Evolutionary conservation across 202 grass and related monocot species (phyloP), one percentile per base, ranked within the genome.

Genomic region (Panicum hallii): DNA sequence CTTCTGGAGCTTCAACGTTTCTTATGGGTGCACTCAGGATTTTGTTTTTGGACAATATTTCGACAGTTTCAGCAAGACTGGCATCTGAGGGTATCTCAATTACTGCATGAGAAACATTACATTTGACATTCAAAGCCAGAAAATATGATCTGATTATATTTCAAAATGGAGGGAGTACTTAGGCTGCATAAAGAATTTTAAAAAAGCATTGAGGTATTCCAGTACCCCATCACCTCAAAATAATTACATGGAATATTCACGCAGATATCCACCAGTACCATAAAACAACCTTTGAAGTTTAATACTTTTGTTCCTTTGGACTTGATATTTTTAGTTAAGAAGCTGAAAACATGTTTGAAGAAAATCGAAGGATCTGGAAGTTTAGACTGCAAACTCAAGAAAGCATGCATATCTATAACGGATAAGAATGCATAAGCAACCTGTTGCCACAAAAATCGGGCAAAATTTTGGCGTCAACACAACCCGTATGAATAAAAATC

Each of bases 1-100:
- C 93, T 85, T 95, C 91, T 53, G 93, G 91, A 55, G 93, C 93
- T 80, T 95, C 86, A 11, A 95, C 91, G 20, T 95, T 91, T 79
- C 91, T 90, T 77, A 98, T 89, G 30, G 93, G 96, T 67, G 93
- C 93, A 65, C 96, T 94, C 90, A 98, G 86, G 49, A 95, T 94
- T 87, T 95, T 98, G 82, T 92, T 94, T 81, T 94, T 98, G n/a
- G 96, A 98, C 43, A 98, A 82, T 79, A 79, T 95, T 66, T 94
- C 88, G 2, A 98, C 91, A 62, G 89, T 81, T 85, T 95, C 88
- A 81, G 93, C 88, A 79, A 98, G 86, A 54, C 89, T 98, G 56
- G 96, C 85, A 90, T 95, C 68, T 15, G 93, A 95, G 82, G 88
- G 79, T 84, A 98, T 89, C 81, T 98, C 93, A 52, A 95, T 92